Evolutionary conservation across 176 grass and related monocot species (phyloP).

Genomic region (Themeda triandra): DNA sequence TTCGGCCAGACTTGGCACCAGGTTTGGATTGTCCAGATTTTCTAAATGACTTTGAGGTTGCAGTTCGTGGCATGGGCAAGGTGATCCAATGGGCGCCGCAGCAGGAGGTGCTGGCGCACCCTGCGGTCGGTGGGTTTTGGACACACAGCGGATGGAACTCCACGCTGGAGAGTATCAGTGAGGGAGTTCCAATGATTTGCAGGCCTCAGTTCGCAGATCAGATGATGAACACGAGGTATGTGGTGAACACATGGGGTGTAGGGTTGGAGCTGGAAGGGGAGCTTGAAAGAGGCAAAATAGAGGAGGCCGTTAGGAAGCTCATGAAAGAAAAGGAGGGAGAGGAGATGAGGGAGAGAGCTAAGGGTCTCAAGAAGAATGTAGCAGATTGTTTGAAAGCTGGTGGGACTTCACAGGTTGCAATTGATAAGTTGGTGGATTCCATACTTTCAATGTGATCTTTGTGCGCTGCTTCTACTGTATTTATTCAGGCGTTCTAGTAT

Average conservation of each 20-base stretch:
- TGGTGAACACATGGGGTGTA: neutral
- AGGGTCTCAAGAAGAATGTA: neutral
- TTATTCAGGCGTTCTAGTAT: too few species aligned
- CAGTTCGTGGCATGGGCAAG: neutral
- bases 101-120: conserved; percentile 27
- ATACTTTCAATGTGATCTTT: neutral
- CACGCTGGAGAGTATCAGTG: conserved; percentile 12
- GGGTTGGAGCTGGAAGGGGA: conserved; percentile 29
- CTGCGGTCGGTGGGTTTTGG: conserved; percentile 24
- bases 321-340: conserved; percentile 24
- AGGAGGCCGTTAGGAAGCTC: neutral
- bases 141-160: conserved; percentile 49
- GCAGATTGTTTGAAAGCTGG: neutral
- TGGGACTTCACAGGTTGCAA: neutral
- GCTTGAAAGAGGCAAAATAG: neutral
- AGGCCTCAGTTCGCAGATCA: conserved; percentile 12
- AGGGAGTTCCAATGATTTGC: conserved; percentile 35
- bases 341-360: neutral
- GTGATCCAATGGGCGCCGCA: conserved; percentile 42
- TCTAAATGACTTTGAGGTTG: neutral
- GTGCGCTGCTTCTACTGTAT: too few species aligned
- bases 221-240: conserved; percentile 4
- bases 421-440: conserved; percentile 8
- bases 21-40: neutral
- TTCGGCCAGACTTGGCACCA: neutral